Conservation (phyloP, 495 filamentous ascomycete species). For the Tuber melanosporum region DNA sequence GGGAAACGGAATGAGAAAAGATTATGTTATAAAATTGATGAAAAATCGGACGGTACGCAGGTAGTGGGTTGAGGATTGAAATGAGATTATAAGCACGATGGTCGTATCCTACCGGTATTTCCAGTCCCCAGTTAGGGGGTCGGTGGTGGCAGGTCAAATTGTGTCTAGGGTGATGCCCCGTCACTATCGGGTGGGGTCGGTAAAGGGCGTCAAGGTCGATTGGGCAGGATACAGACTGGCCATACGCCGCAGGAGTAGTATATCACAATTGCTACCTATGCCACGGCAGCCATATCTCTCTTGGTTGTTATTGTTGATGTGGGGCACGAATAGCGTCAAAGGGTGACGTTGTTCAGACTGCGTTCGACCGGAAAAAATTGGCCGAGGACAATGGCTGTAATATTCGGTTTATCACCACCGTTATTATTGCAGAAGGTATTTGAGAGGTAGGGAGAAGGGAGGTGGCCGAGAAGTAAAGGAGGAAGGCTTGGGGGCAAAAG, state of each 20-base stretch:
- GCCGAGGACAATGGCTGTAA: not conserved
- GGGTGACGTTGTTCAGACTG: constrained; percentile 1
- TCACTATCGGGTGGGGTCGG: constrained; percentile 1
- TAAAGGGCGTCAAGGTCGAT: not conserved
- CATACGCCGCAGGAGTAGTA: constrained; percentile 1
- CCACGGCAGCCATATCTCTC: not conserved
- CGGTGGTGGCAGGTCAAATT: not conserved
- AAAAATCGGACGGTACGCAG: not conserved
- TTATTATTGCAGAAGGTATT: not conserved
- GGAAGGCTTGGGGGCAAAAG: not conserved
- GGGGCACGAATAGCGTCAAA: not conserved
- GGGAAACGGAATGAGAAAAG: not conserved
- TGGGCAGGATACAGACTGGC: not conserved
- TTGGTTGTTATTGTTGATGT: not conserved
- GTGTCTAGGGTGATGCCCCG: not conserved
- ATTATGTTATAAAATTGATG: not conserved
- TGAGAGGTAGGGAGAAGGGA: not conserved
- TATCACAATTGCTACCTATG: constrained; percentile 4
- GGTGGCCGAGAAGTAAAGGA: not conserved
- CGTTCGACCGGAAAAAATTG: not conserved
- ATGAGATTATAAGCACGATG: not conserved
- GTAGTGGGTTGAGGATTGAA: not conserved
- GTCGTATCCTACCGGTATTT: not conserved
- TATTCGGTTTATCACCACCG: not conserved
- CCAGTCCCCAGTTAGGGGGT: not conserved